Base-by-base conservation (phyloP, 768 basidiomycete genomes). In the Leucocoprinus leucothites region DNA sequence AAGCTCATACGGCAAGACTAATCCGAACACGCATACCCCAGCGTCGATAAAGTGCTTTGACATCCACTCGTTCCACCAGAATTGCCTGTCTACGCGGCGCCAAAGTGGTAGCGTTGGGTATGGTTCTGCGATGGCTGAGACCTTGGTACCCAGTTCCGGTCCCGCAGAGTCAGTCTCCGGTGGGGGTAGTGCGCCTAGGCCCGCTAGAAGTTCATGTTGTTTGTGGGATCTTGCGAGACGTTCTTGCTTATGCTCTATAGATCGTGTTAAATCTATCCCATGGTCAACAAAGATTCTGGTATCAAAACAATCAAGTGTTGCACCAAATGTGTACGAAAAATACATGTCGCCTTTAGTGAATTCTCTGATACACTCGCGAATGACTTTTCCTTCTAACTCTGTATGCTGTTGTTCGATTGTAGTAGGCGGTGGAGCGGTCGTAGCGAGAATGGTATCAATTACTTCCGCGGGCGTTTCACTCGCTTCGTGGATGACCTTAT, bases 1-100 rank as follows among this genome's bases (percentile, higher is more conserved):
- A 52, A 13, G 22, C 38, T 52, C 55, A 43, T 38, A 24, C 25
- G 19, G 51, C 22, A 40, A 16, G 42, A 41, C n/a, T 7, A 42
- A 14, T 25, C 51, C 35, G 16, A n/a, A 9, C 14, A 31, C 14
- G 70, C 82, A 56, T 71, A 94, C 93, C 19, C 94, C 94, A 43
- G 87, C 86, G 58, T 98, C 92, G 36, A 93, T 74, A 60, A 99
- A 88, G 1, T 91, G 86, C 60, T 87, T 87, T 24, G 82, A 78
- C 55, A 98, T 78, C 79, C 84, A 85, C 63, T 94, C 91, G 64
- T 98, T 99, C 93, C 94, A 98, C 90, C 94, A 98, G 67, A 92
- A 98, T 41, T 89, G 86, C 45, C 81, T 79, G 62, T 98, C 92
- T 0, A 94, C 91, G 11, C 94, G 77, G 24, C 94, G 80, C 94